Percentiles rank a stretch among this genome's conserved stretches.
These are phyloP conservation scores for Candida nitratophila DNA, from an alignment of 805 yeast species.

Conservation along the genomic window DNA sequence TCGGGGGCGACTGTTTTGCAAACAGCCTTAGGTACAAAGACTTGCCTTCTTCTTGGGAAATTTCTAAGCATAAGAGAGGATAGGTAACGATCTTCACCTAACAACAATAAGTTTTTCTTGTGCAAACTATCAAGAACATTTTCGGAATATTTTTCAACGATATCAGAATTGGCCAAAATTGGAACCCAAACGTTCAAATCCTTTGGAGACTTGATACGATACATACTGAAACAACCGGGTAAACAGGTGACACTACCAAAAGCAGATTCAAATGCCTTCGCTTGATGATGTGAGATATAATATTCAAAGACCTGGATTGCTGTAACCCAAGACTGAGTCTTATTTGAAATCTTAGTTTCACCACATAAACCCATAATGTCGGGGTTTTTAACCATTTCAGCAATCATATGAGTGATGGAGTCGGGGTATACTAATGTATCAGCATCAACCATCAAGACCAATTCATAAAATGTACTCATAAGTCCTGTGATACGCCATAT, in stretches of 20 bases:
- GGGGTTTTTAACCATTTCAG: constrained; percentile 84
- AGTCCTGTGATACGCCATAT: constrained; percentile 83
- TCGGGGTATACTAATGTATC: constrained; percentile 88
- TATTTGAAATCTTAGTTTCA: constrained; percentile 86
- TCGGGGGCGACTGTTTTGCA: constrained; percentile 92
- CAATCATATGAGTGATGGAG: constrained; percentile 82
- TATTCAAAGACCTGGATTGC: constrained; percentile 92
- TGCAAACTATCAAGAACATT: constrained; percentile 80
- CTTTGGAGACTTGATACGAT: constrained; percentile 85
- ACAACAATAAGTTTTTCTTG: constrained; percentile 71
- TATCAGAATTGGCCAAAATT: constrained; percentile 84
- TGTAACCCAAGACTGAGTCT: constrained; percentile 80
- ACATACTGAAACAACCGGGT: constrained; percentile 93
- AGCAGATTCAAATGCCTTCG: constrained; percentile 91
- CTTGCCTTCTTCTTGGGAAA: constrained; percentile 82
- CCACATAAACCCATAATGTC: constrained; percentile 90
- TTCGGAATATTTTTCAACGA: constrained; percentile 85
- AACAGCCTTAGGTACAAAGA: constrained; percentile 84
- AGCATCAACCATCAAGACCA: constrained; percentile 89
- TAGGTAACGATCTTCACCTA: constrained; percentile 88
- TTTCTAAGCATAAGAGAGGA: constrained; percentile 81
- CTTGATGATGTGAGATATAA: constrained; percentile 88
- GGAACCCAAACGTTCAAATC: constrained; percentile 88
- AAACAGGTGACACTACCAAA: constrained; percentile 93
- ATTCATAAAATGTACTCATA: constrained; percentile 76